Conservation (phyloP, 768 basidiomycete species). For the Mycena chlorophos region DNA sequence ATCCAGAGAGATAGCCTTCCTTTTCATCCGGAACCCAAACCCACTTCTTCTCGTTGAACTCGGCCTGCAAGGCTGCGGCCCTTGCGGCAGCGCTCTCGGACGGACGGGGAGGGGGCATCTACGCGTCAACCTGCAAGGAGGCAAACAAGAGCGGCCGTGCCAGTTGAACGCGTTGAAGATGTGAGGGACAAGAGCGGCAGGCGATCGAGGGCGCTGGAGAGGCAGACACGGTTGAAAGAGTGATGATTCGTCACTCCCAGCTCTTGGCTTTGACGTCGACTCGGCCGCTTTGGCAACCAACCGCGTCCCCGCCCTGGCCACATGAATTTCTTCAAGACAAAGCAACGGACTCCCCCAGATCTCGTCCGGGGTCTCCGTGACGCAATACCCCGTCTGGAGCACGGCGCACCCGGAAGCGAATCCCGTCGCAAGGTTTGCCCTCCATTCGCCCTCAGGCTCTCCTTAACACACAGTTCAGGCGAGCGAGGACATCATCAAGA, state of each 20-base stretch:
- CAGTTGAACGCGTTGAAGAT: too few species aligned
- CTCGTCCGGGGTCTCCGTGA: constrained; percentile 81
- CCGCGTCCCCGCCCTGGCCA: too few species aligned
- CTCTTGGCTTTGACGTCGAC: too few species aligned
- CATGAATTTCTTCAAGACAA: constrained; percentile 98
- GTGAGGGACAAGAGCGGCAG: too few species aligned
- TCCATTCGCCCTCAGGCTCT: background rate
- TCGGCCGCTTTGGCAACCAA: background rate
- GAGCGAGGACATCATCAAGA: constrained; percentile 85
- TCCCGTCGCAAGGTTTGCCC: constrained; percentile 71
- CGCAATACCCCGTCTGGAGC: constrained; percentile 74
- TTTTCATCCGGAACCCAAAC: constrained; percentile 95
- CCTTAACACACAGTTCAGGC: constrained; percentile 50
- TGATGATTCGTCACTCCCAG: too few species aligned
- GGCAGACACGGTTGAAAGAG: too few species aligned
- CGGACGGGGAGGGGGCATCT: constrained; percentile 51
- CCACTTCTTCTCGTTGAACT: constrained; percentile 98
- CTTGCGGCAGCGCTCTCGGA: constrained; percentile 67
- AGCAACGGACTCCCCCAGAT: constrained; percentile 83
- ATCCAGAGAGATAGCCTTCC: constrained; percentile 92
- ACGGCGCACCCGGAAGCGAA: constrained; percentile 72
- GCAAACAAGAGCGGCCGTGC: too few species aligned
- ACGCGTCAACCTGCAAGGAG: background rate
- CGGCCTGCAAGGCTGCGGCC: constrained; percentile 87
- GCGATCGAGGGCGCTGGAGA: too few species aligned